Base-by-base conservation (phyloP, 2,329 filamentous ascomycete genomes). In the Rhynchosporium secalis region DNA sequence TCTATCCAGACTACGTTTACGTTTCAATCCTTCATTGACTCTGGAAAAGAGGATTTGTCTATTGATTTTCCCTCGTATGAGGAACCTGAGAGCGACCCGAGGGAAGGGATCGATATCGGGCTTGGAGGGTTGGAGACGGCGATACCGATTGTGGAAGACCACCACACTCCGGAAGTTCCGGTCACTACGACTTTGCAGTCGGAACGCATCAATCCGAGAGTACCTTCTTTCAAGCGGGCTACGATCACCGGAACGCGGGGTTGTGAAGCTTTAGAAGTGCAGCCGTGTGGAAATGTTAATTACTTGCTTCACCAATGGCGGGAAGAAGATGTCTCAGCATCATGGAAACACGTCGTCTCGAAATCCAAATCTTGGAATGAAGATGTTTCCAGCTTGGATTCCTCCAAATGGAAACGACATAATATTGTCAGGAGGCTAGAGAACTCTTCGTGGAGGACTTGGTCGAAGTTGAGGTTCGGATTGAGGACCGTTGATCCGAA, bases 61-160 rank as follows among this genome's bases (percentile, higher is more conserved):
- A 58, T 61, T n/a, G 41, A 58, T 28, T 63, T 63, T 38, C 62
- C 58, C 15, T 58, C 58, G 26, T 63, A 63, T 47, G 58, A 58
- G 41, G 54, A 46, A 31, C 58, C 48, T 13, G n/a, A 43, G 41
- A 20, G 13, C 20, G 13, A 43, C 20, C 41, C 41, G 12, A 28
- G 43, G 28, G 48, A n/a, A 38, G 45, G n/a, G 12, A 52, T 52
- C 49, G 49, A 38, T 15, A 31, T 57, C 38, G 45, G 31, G 6
- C 56, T 58, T 12, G 43, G 31, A 9, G 56, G 31, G 4, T 26
- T 48, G 4, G 45, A 58, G 33, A 40, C 33, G 10, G 45, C 20
- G 36, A 49, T 12, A 9, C 56, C 56, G n/a, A 58, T 41, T 26
- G 55, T 47, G 6, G 55, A 47, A 15, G 41, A 46, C 7, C 20